Percentiles rank a stretch among this genome's conserved stretches.
These are phyloP conservation scores for Sporothrix variecibatus DNA, from an alignment of 2,329 filamentous ascomycete species.

Conservation along the genomic window DNA sequence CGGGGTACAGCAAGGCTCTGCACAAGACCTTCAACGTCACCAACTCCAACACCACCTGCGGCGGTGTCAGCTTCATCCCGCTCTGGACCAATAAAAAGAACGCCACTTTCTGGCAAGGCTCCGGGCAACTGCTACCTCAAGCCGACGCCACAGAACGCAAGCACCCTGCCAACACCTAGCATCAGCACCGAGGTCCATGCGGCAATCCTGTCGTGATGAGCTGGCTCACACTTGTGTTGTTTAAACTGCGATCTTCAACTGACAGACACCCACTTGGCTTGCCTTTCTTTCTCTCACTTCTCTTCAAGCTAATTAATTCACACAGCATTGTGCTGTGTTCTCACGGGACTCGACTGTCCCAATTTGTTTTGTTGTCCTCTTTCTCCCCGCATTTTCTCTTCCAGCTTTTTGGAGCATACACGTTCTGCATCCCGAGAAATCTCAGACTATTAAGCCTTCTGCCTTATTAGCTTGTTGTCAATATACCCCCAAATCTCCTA, in stretches of 20 bases:
- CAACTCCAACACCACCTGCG: constrained; percentile 41
- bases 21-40: constrained; percentile 24
- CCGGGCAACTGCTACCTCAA: constrained; percentile 52
- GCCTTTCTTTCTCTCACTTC: neutral
- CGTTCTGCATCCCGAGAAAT: neutral
- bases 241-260: neutral
- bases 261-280: neutral
- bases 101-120: constrained; percentile 39
- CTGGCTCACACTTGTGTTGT: neutral
- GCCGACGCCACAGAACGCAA: constrained; percentile 40
- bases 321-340: neutral
- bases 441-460: neutral
- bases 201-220: constrained; percentile 34
- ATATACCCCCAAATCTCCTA: neutral
- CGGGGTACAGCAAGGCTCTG: constrained; percentile 42
- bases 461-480: neutral
- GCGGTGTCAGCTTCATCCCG: constrained; percentile 46
- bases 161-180: constrained; percentile 37
- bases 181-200: constrained; percentile 43
- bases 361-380: neutral
- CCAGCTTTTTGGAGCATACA: neutral
- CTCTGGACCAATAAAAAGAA: constrained; percentile 44
- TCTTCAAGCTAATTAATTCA: neutral
- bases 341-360: neutral
- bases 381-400: neutral